These are phyloP conservation scores for Podospora pseudopauciseta DNA, from an alignment of 495 filamentous ascomycete genomes.

Conservation along the genomic window DNA sequence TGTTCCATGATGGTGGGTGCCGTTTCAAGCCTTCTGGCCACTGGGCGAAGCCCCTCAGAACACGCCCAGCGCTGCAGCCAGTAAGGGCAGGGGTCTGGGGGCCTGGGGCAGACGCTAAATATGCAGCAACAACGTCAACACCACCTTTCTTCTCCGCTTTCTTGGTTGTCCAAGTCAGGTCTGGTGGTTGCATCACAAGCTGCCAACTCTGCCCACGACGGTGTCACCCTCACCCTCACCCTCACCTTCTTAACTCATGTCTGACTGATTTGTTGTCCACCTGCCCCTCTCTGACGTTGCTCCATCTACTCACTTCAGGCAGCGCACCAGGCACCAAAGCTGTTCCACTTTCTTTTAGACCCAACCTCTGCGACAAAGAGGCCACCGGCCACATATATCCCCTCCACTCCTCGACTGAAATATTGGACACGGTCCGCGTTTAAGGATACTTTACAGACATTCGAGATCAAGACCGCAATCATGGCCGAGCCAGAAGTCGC, in stretches of 20 bases:
- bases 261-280: constrained; percentile 3
- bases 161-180: constrained; percentile 10
- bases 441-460: neutral
- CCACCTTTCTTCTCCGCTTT: constrained; percentile 10
- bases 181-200: constrained; percentile 18
- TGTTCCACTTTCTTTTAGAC: neutral
- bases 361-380: neutral
- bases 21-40: constrained; percentile 2
- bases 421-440: neutral
- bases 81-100: constrained; percentile 14
- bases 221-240: neutral
- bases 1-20: constrained; percentile 1
- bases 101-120: constrained; percentile 10
- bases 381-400: neutral
- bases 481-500: constrained; percentile 49
- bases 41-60: neutral
- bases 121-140: constrained; percentile 19
- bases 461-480: constrained; percentile 5
- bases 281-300: neutral
- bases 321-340: neutral
- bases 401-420: neutral
- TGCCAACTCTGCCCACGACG: neutral
- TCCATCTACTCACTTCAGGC: neutral
- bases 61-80: constrained; percentile 16
- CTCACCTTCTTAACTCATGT: neutral